A percentile compares a stretch with the other conserved stretches of the same genome.
Evolutionary conservation across 2,329 filamentous ascomycete species (phyloP).

Genomic region (Botrytis byssoidea): DNA sequence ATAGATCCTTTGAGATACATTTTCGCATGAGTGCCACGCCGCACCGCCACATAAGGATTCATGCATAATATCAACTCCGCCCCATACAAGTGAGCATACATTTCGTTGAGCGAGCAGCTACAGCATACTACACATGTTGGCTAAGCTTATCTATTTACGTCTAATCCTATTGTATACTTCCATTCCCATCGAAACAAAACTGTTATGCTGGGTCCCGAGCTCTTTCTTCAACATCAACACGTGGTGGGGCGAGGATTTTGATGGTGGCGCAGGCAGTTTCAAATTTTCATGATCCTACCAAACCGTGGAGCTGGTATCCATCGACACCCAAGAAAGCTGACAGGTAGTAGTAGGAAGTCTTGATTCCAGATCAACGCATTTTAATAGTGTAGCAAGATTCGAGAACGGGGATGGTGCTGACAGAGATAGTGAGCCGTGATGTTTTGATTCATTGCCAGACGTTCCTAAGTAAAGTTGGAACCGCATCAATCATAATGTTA

Average conservation of each 20-base stretch:
- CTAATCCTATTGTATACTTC: background rate
- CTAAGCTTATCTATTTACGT: conserved; percentile 5
- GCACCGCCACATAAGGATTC: conserved; percentile 20
- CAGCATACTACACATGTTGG: background rate
- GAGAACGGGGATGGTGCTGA: background rate
- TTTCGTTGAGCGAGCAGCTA: background rate
- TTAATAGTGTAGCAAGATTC: background rate
- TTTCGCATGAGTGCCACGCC: conserved; percentile 9
- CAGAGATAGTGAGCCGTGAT: background rate
- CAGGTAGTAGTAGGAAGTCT: background rate
- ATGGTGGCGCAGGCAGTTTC: conserved; percentile 18
- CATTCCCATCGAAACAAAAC: conserved; percentile 1
- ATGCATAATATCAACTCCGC: conserved; percentile 11
- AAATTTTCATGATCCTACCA: conserved; percentile 5
- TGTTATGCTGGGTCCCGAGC: background rate
- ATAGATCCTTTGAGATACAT: background rate
- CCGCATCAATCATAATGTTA: background rate
- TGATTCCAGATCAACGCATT: background rate
- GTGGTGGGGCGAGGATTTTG: conserved; percentile 10
- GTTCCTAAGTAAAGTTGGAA: background rate
- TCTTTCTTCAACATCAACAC: conserved; percentile 14
- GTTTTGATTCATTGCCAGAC: background rate
- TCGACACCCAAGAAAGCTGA: background rate
- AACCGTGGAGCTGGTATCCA: background rate
- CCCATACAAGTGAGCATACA: background rate